Evolutionary conservation across 495 filamentous ascomycete species (phyloP), one percentile per base, ranked within the genome.

Genomic region (Neurospora tetraspora): DNA sequence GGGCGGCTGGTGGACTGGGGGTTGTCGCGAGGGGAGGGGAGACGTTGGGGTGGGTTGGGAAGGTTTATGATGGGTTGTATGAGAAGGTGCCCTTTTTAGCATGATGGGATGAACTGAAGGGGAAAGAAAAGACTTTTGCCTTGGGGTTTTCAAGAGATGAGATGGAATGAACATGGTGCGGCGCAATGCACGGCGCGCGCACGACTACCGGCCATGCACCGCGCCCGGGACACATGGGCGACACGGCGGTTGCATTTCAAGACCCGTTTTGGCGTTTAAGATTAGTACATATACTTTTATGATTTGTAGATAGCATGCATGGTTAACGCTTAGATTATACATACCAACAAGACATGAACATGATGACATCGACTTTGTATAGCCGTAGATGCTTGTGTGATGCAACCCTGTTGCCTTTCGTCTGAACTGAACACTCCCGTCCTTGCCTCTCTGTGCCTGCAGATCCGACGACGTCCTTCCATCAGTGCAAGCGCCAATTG

Each of bases 1-100:
- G 94, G 94, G 86, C 94, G 71, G 92, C 89, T 2, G 94, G 94
- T 40, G 89, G 92, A 9, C 81, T 96, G 69, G 92, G 92, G 0
- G 84, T 97, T 68, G 88, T 97, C 36, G 92, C 89, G 18, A 85
- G 88, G 75, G 91, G 85, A n/a, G 94, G 94, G 1, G 80, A 80
- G 72, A 89, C 88, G 11, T 81, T 84, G 23, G 93, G 93, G 2
- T 98, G 93, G 91, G 84, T 97, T 34, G 93, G 89, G 34, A 91
- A 87, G 76, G 82, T 91, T 23, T 97, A 93, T 84, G 92, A 97
- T 77, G 81, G 78, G 37, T 79, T 89, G 34, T 88, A 84, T 75
- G 76, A 74, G 20, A 81, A 75, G 71, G 77, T 85, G 73, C 78
- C 79, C 14, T 74, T 74, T 36, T 36, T 36, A 7, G 34, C 34